These are phyloP conservation scores for Aspergillus bridgeri DNA, from an alignment of 495 filamentous ascomycete species.

Conservation along the genomic window DNA sequence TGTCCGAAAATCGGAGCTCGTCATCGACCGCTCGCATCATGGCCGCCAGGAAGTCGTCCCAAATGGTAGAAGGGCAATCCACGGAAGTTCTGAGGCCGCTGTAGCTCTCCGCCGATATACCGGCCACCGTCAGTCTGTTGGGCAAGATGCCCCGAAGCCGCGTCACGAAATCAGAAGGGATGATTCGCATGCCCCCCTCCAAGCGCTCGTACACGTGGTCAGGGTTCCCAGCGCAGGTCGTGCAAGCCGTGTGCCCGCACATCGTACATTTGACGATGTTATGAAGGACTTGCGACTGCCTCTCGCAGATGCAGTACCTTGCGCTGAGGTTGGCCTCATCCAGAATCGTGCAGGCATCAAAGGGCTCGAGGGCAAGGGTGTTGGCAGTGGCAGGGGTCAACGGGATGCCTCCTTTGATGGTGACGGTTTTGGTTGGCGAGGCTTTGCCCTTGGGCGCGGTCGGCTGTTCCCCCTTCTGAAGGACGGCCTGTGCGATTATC, in stretches of 20 bases:
- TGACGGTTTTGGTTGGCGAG: constrained; percentile 10
- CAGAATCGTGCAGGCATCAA: constrained; percentile 13
- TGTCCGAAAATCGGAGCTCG: constrained; percentile 42
- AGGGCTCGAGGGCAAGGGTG: background rate
- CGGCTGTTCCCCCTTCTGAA: constrained; percentile 21
- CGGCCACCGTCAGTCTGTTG: constrained; percentile 38
- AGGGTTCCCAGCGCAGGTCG: constrained; percentile 54
- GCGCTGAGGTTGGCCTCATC: constrained; percentile 31
- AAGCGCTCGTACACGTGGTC: constrained; percentile 44
- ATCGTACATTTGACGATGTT: constrained; percentile 46
- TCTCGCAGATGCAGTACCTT: constrained; percentile 58
- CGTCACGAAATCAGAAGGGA: constrained; percentile 48
- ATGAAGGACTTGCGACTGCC: constrained; percentile 33
- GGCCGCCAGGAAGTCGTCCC: constrained; percentile 35
- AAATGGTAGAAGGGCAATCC: constrained; percentile 17
- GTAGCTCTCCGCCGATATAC: constrained; percentile 30
- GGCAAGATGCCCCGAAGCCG: constrained; percentile 44
- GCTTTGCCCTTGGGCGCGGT: background rate
- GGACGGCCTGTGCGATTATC: constrained; percentile 37
- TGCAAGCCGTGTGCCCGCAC: constrained; percentile 57
- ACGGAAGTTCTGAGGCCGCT: constrained; percentile 15
- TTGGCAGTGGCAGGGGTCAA: constrained; percentile 13
- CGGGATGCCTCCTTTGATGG: background rate
- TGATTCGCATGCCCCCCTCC: constrained; percentile 26
- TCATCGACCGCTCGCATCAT: constrained; percentile 32